These are phyloP conservation scores for Saraca asoca DNA, from an alignment of 331 rosid species.

Conservation along the genomic window DNA sequence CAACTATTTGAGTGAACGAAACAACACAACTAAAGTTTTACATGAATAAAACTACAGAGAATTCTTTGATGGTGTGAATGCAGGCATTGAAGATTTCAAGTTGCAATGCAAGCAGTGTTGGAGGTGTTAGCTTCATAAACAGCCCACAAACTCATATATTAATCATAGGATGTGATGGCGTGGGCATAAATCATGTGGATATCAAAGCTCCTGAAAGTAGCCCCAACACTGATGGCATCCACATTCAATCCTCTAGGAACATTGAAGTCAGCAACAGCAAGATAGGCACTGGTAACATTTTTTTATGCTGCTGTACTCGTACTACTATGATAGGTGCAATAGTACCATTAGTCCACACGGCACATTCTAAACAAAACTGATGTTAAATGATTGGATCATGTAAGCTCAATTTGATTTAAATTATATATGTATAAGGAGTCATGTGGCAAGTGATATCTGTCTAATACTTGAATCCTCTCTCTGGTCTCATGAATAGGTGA, in stretches of 20 bases:
- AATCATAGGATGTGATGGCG: constrained; percentile 21
- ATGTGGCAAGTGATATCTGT: no score
- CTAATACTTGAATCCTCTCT: background rate
- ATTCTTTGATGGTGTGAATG: no score
- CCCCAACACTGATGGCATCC: constrained; percentile 52
- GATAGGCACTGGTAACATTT: constrained; percentile 35
- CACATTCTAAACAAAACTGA: no score
- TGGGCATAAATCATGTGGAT: constrained; percentile 27
- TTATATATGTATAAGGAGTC: no score
- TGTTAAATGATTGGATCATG: no score
- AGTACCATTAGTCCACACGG: no score
- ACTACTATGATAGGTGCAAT: background rate
- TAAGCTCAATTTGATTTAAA: no score
- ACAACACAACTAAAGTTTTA: no score
- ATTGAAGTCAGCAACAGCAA: constrained; percentile 17
- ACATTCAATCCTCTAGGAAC: constrained; percentile 38
- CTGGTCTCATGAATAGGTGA: constrained; percentile 30
- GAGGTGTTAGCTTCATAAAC: constrained; percentile 32
- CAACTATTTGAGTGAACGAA: no score
- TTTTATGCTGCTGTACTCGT: background rate
- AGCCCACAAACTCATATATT: constrained; percentile 38
- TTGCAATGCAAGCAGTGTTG: constrained; percentile 29
- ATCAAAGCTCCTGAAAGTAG: constrained; percentile 41
- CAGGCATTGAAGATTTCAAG: constrained; percentile 46
- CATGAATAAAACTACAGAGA: no score